phyloP scores from a whole-genome alignment of 2,329 filamentous ascomycete species.

The Leptosphaerulina australis region DNA sequence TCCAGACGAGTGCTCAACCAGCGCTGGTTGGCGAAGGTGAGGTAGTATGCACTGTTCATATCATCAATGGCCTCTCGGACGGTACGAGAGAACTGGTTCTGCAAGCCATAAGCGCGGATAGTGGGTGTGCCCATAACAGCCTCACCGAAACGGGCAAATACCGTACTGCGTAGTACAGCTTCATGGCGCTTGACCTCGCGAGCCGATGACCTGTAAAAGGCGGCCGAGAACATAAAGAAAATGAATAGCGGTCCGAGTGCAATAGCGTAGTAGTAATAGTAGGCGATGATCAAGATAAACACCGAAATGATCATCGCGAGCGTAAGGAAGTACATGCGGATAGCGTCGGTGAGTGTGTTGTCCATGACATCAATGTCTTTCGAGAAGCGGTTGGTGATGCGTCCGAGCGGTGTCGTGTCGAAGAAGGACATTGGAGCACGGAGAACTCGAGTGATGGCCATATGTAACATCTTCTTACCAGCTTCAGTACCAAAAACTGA shows the following conservation, averaged over 20 bases:
- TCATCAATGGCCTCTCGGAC: slow-evolving; percentile 78
- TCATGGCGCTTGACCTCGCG: slow-evolving; percentile 95
- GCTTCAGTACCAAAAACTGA: slow-evolving; percentile 80
- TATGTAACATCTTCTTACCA: slow-evolving; percentile 79
- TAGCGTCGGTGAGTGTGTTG: slow-evolving; percentile 84
- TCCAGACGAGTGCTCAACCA: slow-evolving; percentile 90
- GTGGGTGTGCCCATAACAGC: slow-evolving; percentile 81
- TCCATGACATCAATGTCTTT: slow-evolving; percentile 97
- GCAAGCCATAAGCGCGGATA: slow-evolving; percentile 87
- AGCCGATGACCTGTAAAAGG: slow-evolving; percentile 89
- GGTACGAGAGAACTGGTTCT: slow-evolving; percentile 72
- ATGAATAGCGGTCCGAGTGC: slow-evolving; percentile 72
- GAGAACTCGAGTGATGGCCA: slow-evolving; percentile 76
- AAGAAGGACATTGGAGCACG: slow-evolving; percentile 85
- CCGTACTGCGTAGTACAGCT: slow-evolving; percentile 80
- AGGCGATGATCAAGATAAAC: slow-evolving; percentile 91
- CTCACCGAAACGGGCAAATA: slow-evolving; percentile 92
- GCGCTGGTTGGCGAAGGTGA: slow-evolving; percentile 93
- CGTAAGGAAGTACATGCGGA: slow-evolving; percentile 91
- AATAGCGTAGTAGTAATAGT: slow-evolving; percentile 85
- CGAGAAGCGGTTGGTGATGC: slow-evolving; percentile 95
- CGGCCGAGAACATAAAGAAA: slow-evolving; percentile 79
- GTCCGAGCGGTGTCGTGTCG: slow-evolving; percentile 92
- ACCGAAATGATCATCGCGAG: slow-evolving; percentile 66
- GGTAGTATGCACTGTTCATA: slow-evolving; percentile 93